Evolutionary conservation across 2,329 filamentous ascomycete genomes (phyloP).

Genomic region (Seiridium unicorne): DNA sequence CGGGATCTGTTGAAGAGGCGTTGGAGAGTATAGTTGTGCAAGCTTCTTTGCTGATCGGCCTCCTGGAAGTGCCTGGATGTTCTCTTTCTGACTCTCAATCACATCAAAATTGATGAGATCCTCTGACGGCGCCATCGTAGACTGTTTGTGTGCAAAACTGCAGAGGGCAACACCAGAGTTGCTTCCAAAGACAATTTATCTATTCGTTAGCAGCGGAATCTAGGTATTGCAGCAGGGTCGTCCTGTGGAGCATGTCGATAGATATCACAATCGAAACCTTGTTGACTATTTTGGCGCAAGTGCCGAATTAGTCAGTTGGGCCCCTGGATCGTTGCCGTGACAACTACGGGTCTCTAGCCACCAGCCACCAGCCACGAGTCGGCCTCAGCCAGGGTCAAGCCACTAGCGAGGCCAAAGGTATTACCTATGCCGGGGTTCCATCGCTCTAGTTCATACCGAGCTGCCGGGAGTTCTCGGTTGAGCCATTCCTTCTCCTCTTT

Average conservation of each 20-base stretch:
- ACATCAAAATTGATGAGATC: constrained; percentile 78
- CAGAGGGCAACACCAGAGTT: background rate
- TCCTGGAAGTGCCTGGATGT: constrained; percentile 89
- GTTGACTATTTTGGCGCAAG: constrained; percentile 8
- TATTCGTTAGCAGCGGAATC: background rate
- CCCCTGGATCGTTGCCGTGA: background rate
- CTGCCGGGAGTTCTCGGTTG: background rate
- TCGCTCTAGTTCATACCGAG: background rate
- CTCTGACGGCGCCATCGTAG: constrained; percentile 11
- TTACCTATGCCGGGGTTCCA: background rate
- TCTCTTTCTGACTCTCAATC: constrained; percentile 96
- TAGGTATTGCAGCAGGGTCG: background rate
- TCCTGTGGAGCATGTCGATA: background rate
- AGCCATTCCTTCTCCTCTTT: constrained; percentile 1
- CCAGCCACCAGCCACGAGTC: background rate
- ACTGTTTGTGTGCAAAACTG: background rate
- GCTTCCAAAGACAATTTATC: background rate
- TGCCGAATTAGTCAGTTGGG: background rate
- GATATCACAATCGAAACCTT: constrained; percentile 4
- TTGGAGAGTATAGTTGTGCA: constrained; percentile 74
- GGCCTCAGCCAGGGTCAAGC: background rate
- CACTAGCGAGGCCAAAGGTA: background rate
- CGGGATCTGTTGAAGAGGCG: constrained; percentile 57
- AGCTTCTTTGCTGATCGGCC: constrained; percentile 87
- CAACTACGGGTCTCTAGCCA: background rate